Percentiles rank a stretch among this genome's conserved stretches.
phyloP scores from a whole-genome alignment of 2,329 filamentous ascomycete species.

The Colletotrichum sojae region DNA sequence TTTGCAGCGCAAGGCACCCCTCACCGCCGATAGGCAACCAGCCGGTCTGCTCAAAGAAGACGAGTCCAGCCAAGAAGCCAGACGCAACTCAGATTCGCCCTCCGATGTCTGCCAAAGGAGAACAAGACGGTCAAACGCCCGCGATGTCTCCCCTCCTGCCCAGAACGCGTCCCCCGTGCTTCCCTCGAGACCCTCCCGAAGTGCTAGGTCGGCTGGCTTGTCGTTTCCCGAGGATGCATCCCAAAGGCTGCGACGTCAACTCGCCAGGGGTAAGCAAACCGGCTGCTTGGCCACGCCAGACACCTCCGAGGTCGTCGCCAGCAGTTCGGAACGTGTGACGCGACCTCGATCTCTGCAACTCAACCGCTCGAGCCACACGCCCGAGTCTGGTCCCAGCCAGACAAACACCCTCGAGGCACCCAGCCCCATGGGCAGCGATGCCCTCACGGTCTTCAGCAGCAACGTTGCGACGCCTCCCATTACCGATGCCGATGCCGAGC shows the following conservation, averaged over 20 bases:
- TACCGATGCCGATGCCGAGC: conserved; percentile 78
- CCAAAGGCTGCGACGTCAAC: conserved; percentile 57
- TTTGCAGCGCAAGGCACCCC: conserved; percentile 33
- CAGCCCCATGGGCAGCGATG: conserved; percentile 68
- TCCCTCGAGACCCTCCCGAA: conserved; percentile 40
- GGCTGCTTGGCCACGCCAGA: conserved; percentile 71
- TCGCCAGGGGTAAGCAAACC: conserved; percentile 48
- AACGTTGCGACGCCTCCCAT: conserved; percentile 82
- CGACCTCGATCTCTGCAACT: conserved; percentile 58
- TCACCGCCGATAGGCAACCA: conserved; percentile 26
- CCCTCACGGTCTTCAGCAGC: conserved; percentile 72
- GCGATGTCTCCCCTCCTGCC: conserved; percentile 53
- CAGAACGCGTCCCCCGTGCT: conserved; percentile 48
- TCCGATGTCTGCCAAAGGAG: conserved; percentile 49
- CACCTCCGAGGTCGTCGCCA: conserved; percentile 61
- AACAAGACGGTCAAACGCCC: conserved; percentile 50
- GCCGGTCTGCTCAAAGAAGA: conserved; percentile 45
- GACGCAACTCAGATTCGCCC: conserved; percentile 44
- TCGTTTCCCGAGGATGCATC: conserved; percentile 49
- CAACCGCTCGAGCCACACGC: conserved; percentile 60
- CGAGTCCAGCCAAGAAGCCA: conserved; percentile 48
- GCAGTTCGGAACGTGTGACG: conserved; percentile 51
- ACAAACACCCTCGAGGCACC: conserved; percentile 45
- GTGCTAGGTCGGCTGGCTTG: conserved; percentile 27
- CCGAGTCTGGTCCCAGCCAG: conserved; percentile 59